Conservation (phyloP, 2,329 filamentous ascomycete genomes). For the Setomelanomma holmii region DNA sequence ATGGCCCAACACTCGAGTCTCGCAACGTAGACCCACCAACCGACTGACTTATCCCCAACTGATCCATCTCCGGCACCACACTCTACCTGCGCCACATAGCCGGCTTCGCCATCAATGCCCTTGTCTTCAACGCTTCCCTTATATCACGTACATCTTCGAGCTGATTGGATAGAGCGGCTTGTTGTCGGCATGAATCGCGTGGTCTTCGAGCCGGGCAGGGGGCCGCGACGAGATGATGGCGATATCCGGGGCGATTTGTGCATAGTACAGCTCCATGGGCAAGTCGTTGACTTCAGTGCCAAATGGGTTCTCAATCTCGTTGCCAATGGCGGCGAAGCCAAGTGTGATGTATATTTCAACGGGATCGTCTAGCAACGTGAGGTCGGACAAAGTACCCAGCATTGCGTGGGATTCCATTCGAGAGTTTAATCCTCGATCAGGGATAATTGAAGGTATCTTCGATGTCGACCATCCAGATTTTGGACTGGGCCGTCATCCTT, state of each 20-base stretch:
- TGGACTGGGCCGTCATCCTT: not conserved
- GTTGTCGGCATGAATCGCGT: conserved; percentile 55
- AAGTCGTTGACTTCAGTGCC: conserved; percentile 78
- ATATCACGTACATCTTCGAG: conserved; percentile 39
- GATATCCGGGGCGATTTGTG: conserved; percentile 73
- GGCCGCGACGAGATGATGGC: conserved; percentile 70
- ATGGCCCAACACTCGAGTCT: no score
- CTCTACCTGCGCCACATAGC: conserved; percentile 16
- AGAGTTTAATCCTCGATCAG: no score
- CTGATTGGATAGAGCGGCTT: conserved; percentile 62
- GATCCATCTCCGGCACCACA: not conserved
- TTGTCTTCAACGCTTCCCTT: conserved; percentile 40
- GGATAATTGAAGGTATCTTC: no score
- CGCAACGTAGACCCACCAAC: not conserved
- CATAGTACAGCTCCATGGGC: conserved; percentile 69
- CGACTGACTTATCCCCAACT: not conserved
- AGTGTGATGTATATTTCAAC: conserved; percentile 79
- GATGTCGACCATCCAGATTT: no score
- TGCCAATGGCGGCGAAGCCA: conserved; percentile 73
- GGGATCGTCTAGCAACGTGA: no score
- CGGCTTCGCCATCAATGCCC: conserved; percentile 13
- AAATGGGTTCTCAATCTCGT: conserved; percentile 83
- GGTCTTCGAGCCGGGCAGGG: conserved; percentile 58
- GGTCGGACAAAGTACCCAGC: no score
- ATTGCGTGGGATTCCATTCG: no score